These are phyloP conservation scores for Apophysomyces variabilis DNA, from an alignment of 371 early-diverging fungal species.

Conservation along the genomic window DNA sequence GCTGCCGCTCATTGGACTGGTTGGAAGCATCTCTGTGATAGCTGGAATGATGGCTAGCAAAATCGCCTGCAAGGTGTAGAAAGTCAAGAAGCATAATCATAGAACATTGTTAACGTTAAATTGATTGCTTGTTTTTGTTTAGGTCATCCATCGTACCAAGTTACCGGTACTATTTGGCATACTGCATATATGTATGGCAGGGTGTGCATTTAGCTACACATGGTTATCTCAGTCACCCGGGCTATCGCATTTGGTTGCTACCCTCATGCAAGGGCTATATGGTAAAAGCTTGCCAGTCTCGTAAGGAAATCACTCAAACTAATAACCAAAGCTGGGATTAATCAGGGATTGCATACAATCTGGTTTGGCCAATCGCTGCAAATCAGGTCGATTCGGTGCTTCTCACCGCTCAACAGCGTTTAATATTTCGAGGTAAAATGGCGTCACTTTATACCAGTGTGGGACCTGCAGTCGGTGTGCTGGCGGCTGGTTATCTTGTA, in stretches of 20 bases:
- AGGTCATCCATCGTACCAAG: conserved; percentile 18
- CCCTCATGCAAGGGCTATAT: conserved; percentile 32
- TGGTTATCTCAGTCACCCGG: conserved; percentile 25
- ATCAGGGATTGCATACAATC: conserved; percentile 21
- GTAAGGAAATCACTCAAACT: background rate
- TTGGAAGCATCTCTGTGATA: conserved; percentile 14
- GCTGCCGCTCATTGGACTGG: conserved; percentile 27
- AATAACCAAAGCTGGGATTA: background rate
- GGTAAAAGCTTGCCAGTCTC: conserved; percentile 22
- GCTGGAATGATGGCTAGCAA: conserved; percentile 16
- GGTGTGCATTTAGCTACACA: conserved; percentile 30
- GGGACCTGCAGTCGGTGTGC: conserved; percentile 25
- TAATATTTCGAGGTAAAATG: conserved; percentile 28
- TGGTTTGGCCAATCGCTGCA: conserved; percentile 22
- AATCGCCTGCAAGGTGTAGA: conserved; percentile 9
- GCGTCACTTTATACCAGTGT: conserved; percentile 25
- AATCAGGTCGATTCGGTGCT: conserved; percentile 21
- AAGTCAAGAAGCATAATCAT: background rate
- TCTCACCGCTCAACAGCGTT: conserved; percentile 23
- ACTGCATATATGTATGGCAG: conserved; percentile 23
- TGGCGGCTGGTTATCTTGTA: conserved; percentile 17
- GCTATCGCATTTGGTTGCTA: conserved; percentile 15
- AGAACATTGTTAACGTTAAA: no score
- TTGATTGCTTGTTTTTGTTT: background rate
- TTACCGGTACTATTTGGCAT: conserved; percentile 13